Base-by-base conservation (phyloP, 495 filamentous ascomycete species). In the Xylaria sp. region DNA sequence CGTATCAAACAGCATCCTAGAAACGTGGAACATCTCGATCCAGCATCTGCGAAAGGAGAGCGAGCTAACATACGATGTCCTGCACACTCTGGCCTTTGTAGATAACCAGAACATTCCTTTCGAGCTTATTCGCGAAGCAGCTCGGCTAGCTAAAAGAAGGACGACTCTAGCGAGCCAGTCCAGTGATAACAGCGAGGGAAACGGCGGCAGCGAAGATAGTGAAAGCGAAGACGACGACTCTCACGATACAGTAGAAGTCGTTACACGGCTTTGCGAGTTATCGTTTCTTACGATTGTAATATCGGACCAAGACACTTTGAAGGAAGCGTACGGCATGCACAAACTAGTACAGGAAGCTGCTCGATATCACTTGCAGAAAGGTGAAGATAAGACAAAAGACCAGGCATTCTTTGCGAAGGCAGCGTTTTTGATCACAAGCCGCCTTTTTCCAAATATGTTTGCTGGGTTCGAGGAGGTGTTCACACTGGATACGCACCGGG, bases 341-440 rank as follows among this genome's bases (percentile, higher is more conserved):
- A 74, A 74, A 57, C 72, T 77, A 24, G 73, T 75, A 15, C 75
- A 77, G 11, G 75, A 77, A 57, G 75, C 74, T 46, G 71, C 61
- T 17, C 69, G 62, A 68, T 77, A 75, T 24, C 61, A 63, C 33
- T 66, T 77, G 7, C 52, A 24, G 31, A 31, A 31, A 33, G 26
- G 31, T 17, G 52, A 65, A 62, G 35, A 41, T 17, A 3, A 31
- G 9, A 61, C 43, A 53, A 41, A 72, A 58, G 73, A 62, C 43
- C 48, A 73, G 35, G 52, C 40, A 11, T 62, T 66, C 53, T 77
- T 76, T 61, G 73, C 67, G 29, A 68, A 37, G 15, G 40, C 52
- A n/a, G 75, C 75, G 29, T n/a, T 75, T 40, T 31, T 21, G 31
- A 46, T 68, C 52, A 69, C 70, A 33, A 37, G 59, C 12, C 15